These are phyloP conservation scores for Diaporthe amygdali DNA, from an alignment of 2,329 filamentous ascomycete genomes.

Conservation along the genomic window DNA sequence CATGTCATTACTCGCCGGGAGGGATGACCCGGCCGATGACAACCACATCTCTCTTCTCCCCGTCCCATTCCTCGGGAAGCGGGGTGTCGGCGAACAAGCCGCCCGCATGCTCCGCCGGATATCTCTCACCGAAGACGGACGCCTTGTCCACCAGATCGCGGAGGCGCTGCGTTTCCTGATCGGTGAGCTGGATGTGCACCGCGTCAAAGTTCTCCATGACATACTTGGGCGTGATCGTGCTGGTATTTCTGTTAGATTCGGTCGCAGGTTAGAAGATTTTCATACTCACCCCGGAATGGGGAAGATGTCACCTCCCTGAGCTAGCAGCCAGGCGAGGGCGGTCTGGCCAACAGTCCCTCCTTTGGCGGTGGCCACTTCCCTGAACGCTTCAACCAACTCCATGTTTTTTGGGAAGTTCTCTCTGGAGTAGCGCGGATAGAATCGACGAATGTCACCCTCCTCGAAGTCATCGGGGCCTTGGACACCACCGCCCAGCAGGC, in stretches of 20 bases:
- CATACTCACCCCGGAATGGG: conserved; percentile 53
- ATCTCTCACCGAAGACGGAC: not conserved
- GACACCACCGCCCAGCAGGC: conserved; percentile 55
- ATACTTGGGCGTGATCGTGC: conserved; percentile 37
- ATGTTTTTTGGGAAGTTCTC: conserved; percentile 58
- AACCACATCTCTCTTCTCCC: not conserved
- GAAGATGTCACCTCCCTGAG: conserved; percentile 59
- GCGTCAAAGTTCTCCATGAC: conserved; percentile 31
- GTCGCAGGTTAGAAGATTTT: no score
- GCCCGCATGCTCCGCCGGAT: not conserved
- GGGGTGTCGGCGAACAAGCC: conserved; percentile 2
- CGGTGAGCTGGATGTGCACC: conserved; percentile 37
- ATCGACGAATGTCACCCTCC: conserved; percentile 41
- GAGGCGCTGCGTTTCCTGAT: conserved; percentile 36
- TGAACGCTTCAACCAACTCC: conserved; percentile 33
- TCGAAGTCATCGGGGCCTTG: conserved; percentile 49
- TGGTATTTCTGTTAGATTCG: conserved; percentile 39
- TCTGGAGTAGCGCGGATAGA: conserved; percentile 46
- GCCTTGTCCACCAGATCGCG: not conserved
- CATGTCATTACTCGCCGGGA: not conserved
- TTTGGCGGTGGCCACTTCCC: conserved; percentile 34
- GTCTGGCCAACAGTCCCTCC: conserved; percentile 55
- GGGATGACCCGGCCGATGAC: not conserved
- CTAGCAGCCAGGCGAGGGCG: conserved; percentile 58
- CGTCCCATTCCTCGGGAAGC: not conserved